Percentiles rank a stretch among this genome's conserved stretches.
Evolutionary conservation across 306 rosid genomes (phyloP).

Genomic region (Vigna radiata): DNA sequence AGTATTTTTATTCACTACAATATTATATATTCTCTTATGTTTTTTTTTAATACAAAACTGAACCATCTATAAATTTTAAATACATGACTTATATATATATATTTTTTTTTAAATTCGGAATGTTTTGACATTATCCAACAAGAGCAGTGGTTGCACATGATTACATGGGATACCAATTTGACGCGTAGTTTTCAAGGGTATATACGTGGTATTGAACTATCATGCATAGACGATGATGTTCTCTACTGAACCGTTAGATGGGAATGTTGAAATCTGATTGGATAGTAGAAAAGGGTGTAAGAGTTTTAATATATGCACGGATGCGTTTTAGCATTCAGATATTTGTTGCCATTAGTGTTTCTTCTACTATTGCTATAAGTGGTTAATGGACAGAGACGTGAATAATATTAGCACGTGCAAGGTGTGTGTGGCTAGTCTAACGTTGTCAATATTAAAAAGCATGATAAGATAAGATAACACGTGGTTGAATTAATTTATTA

Average conservation of each 20-base stretch:
- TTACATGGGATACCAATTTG: neutral
- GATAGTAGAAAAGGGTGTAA: neutral
- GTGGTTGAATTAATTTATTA: neutral
- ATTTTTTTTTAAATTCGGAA: no score
- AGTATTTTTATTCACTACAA: no score
- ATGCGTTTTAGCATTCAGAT: conserved; percentile 1
- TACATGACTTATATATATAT: no score
- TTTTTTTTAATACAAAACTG: no score
- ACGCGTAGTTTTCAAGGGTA: neutral
- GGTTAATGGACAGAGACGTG: neutral
- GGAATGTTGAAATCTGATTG: neutral
- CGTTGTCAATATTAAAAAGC: neutral
- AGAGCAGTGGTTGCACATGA: no score
- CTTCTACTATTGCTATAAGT: neutral
- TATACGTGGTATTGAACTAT: neutral
- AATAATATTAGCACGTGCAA: neutral
- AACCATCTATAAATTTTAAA: no score
- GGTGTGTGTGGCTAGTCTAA: neutral
- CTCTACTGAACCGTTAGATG: neutral
- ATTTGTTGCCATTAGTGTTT: neutral
- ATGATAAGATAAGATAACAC: neutral
- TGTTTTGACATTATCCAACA: no score
- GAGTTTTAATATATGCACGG: neutral
- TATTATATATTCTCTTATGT: no score
- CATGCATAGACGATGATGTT: neutral